Conservation (phyloP, 2,329 filamentous ascomycete species). For the Clonostachys solani region DNA sequence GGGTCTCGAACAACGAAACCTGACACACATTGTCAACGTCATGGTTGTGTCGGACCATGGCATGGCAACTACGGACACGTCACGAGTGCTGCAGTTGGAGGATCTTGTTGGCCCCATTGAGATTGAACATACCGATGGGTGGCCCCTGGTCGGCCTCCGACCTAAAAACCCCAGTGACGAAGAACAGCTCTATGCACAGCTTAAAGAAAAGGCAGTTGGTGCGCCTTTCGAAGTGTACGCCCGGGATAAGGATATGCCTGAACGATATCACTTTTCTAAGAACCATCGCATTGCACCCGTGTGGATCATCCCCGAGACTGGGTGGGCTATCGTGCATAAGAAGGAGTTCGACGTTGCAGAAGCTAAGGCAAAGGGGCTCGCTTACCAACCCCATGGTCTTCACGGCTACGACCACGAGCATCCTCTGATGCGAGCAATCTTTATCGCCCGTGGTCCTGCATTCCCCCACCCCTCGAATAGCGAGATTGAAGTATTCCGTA, state of each 20-base stretch:
- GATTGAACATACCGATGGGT: slow-evolving; percentile 85
- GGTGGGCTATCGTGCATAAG: slow-evolving; percentile 85
- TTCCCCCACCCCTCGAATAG: slow-evolving; percentile 85
- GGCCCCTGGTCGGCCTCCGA: slow-evolving; percentile 86
- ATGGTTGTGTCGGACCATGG: slow-evolving; percentile 97
- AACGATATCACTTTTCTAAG: slow-evolving; percentile 83
- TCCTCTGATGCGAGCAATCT: slow-evolving; percentile 93
- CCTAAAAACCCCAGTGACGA: slow-evolving; percentile 70
- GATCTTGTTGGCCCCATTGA: slow-evolving; percentile 75
- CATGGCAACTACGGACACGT: slow-evolving; percentile 88
- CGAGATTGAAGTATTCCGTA: slow-evolving; percentile 76
- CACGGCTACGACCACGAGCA: slow-evolving; percentile 96
- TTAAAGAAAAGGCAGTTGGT: slow-evolving; percentile 54
- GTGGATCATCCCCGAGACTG: slow-evolving; percentile 89
- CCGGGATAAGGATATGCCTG: slow-evolving; percentile 82
- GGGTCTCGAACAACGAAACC: slow-evolving; percentile 74
- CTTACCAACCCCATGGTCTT: slow-evolving; percentile 78
- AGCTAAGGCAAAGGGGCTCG: slow-evolving; percentile 56
- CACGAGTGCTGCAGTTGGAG: slow-evolving; percentile 82
- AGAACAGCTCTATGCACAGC: slow-evolving; percentile 59
- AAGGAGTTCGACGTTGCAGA: slow-evolving; percentile 70
- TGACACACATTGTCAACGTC: slow-evolving; percentile 87
- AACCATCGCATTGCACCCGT: slow-evolving; percentile 89
- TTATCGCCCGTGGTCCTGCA: slow-evolving; percentile 85
- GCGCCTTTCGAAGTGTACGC: slow-evolving; percentile 84